A percentile compares a stretch with the other conserved stretches of the same genome.
Evolutionary conservation across 371 early-diverging fungal genomes (phyloP).

Genomic region (Lichtheimia ornata): DNA sequence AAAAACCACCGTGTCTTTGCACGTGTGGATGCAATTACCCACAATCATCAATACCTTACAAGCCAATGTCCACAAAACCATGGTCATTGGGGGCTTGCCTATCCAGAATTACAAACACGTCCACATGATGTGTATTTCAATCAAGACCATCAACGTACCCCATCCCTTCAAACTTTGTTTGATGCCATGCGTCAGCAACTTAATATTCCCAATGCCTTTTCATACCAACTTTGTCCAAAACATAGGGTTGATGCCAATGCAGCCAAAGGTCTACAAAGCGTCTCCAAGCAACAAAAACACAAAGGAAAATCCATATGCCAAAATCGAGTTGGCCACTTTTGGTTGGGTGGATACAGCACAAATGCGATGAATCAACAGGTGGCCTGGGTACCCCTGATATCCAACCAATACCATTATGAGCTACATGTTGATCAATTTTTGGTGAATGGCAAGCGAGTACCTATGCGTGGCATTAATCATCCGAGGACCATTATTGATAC

Average conservation of each 20-base stretch:
- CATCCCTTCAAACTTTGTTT: slow-evolving; percentile 9
- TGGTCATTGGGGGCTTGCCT: slow-evolving; percentile 21
- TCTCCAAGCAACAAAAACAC: neutral
- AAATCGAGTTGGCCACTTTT: slow-evolving; percentile 16
- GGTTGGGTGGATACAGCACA: slow-evolving; percentile 16
- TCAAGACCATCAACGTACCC: neutral
- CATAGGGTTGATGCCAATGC: slow-evolving; percentile 1
- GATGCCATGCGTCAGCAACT: slow-evolving; percentile 12
- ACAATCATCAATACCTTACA: slow-evolving; percentile 7
- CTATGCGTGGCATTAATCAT: slow-evolving; percentile 27
- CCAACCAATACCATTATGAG: slow-evolving; percentile 36
- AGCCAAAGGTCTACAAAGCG: slow-evolving; percentile 4
- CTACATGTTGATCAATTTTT: slow-evolving; percentile 37
- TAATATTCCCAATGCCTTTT: slow-evolving; percentile 11
- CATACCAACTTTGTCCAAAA: slow-evolving; percentile 17
- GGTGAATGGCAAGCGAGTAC: slow-evolving; percentile 26
- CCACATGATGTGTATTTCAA: slow-evolving; percentile 10
- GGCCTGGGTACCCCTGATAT: slow-evolving; percentile 17
- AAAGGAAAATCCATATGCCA: neutral
- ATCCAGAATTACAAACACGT: slow-evolving; percentile 17
- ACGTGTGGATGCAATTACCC: slow-evolving; percentile 17
- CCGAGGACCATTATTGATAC: slow-evolving; percentile 42
- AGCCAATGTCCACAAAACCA: slow-evolving; percentile 21
- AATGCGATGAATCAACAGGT: neutral
- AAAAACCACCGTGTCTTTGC: slow-evolving; percentile 2